Base-by-base conservation (phyloP, 2,329 filamentous ascomycete genomes). In the Gyromitra esculenta region DNA sequence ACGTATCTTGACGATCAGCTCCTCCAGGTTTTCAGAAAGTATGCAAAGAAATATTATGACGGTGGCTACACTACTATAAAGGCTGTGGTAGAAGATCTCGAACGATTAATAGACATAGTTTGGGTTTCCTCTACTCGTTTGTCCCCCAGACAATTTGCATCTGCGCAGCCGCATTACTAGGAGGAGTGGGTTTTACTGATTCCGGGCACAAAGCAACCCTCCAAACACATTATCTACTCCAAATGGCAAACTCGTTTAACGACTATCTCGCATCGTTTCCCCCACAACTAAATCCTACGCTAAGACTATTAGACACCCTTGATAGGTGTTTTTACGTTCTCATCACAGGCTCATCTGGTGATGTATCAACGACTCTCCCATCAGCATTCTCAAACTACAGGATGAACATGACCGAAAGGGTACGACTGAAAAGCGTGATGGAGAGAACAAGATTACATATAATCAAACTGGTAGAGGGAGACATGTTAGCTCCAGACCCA, bases 101-200 rank as follows among this genome's bases (percentile, higher is more conserved):
- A 79, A 45, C 48, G 60, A 37, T 75, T 79, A n/a, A 69, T 79
- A 56, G 78, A 79, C 56, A 52, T 79, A 60, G 48, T 79, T n/a
- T 79, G 77, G 77, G 62, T 78, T 63, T 79, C 78, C 18, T 78
- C 78, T 37, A 79, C 77, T 45, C 78, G 78, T 79, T 54, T 31
- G 75, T 73, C 67, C 37, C 70, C 56, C 41, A 31, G 25, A 31
- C 25, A 31, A 31, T 31, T 31, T 31, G 25, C 4, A 31, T 31
- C 25, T 31, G 4, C 25, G 25, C 25, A 31, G 25, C 25, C 4
- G 25, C 25, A 31, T 31, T 35, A n/a, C 8, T 11, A 6, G 50
- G n/a, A 62, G 21, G 18, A 52, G 13, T 15, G 43, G 15, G 4
- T n/a, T 43, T 50, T 15, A 13, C 57, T 72, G 37, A 71, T 63